These are phyloP conservation scores for Leccinum rimulosum DNA, from an alignment of 768 basidiomycete genomes.

Conservation along the genomic window DNA sequence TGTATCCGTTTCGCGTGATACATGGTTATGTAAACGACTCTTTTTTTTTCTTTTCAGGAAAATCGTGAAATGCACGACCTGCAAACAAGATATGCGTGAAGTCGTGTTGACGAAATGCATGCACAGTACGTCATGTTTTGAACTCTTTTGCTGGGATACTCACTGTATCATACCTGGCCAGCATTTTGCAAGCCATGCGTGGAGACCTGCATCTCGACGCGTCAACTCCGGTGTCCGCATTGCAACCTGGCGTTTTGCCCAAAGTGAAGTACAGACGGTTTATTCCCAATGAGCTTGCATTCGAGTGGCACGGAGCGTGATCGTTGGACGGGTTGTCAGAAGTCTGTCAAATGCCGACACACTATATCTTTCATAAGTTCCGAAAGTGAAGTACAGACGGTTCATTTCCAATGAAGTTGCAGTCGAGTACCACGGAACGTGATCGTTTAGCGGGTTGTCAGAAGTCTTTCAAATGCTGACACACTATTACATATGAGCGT, in stretches of 20 bases:
- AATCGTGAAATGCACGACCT: slow-evolving; percentile 87
- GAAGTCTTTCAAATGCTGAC: too few species aligned
- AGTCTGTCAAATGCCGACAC: background rate
- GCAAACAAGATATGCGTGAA: slow-evolving; percentile 71
- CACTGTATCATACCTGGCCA: slow-evolving; percentile 29
- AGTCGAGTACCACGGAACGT: too few species aligned
- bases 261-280: slow-evolving; percentile 74
- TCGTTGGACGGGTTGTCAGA: background rate
- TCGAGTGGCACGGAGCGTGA: background rate
- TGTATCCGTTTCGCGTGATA: slow-evolving; percentile 10
- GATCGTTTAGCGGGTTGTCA: too few species aligned
- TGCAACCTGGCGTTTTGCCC: slow-evolving; percentile 80
- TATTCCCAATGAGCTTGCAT: slow-evolving; percentile 50
- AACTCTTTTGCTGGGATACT: background rate
- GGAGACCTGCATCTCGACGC: slow-evolving; percentile 81
- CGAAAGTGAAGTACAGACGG: too few species aligned
- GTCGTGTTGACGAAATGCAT: slow-evolving; percentile 86
- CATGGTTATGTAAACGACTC: background rate
- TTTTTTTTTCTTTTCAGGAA: slow-evolving; percentile 42
- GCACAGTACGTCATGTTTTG: slow-evolving; percentile 64
- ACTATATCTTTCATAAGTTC: background rate
- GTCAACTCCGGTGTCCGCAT: slow-evolving; percentile 92
- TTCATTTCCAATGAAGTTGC: too few species aligned
- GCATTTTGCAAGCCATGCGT: slow-evolving; percentile 86
- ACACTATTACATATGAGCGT: too few species aligned